phyloP scores from a whole-genome alignment of 1,139 yeast species.

The Pichia sp. region DNA sequence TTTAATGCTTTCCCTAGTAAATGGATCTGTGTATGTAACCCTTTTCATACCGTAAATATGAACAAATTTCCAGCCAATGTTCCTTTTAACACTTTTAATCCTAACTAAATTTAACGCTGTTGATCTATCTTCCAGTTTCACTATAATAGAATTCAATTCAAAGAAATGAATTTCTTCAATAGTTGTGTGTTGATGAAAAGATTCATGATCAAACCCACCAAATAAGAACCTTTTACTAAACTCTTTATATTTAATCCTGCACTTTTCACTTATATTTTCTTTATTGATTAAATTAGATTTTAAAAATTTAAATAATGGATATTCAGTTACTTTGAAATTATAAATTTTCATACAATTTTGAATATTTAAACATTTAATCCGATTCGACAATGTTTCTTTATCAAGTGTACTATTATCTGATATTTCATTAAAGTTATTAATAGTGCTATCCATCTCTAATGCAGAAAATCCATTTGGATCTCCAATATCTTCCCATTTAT shows the following conservation, averaged over 20 bases:
- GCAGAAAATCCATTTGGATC: constrained; percentile 5
- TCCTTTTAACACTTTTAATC: constrained; percentile 6
- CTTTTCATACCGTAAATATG: constrained; percentile 4
- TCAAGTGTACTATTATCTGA: not conserved
- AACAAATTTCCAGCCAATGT: constrained; percentile 10
- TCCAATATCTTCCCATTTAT: constrained; percentile 13
- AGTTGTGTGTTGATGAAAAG: not conserved
- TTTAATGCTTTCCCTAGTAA: constrained; percentile 3
- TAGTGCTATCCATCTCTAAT: not conserved
- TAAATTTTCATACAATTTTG: constrained; percentile 9
- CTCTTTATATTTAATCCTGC: constrained; percentile 6
- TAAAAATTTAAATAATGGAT: constrained; percentile 5
- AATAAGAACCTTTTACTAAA: constrained; percentile 8
- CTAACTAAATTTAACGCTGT: constrained; percentile 8
- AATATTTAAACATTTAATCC: constrained; percentile 4
- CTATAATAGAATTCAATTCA: not conserved
- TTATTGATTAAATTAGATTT: not conserved
- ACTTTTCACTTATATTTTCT: constrained; percentile 1
- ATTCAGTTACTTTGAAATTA: constrained; percentile 1
- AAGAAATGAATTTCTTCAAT: constrained; percentile 5
- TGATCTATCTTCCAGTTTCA: constrained; percentile 3
- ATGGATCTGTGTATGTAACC: constrained; percentile 2
- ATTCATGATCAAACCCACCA: not conserved
- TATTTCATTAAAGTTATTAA: not conserved
- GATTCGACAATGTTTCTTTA: not conserved